Base-by-base conservation (phyloP, 805 yeast species). In the Wickerhamomyces queroliae region DNA sequence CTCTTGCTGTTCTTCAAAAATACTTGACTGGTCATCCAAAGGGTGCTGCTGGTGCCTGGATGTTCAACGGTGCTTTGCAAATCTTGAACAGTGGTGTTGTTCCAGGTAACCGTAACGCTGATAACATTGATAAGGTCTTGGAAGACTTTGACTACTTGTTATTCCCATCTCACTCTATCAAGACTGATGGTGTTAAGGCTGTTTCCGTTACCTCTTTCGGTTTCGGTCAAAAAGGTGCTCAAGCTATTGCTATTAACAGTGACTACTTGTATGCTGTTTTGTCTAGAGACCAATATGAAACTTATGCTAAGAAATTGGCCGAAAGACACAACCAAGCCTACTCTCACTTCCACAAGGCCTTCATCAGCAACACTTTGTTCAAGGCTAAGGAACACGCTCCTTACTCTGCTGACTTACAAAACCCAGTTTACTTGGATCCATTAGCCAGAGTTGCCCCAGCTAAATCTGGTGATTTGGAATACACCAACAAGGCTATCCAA, bases 41-140 rank as follows among this genome's bases (percentile, higher is more conserved):
- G 85, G 99, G 99, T 78, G 99, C 99, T 56, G 99, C 99, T 42
- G 99, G 97, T 76, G 98, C 99, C 43, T 93, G 99, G 99, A 93
- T 93, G 99, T 70, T 93, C 77, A 95, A 93, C 67, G 99, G 99
- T 68, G 96, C 88, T 42, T 70, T 93, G 52, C 99, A 93, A 73
- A 81, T 90, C 52, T 73, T 93, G 63, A 84, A 87, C 70, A 65
- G 85, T 56, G 98, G 99, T 67, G 59, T 90, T 56, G 95, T 93
- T 53, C 99, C 99, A 53, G 99, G 99, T 65, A 93, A 93, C 77
- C 80, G 97, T 68, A 95, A 93, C 59, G 99, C 99, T 49, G 99
- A 93, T 67, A 93, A 93, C 61, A 79, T 93, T 55, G 99, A 93
- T 67, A 73, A 78, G 58, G 60, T 73, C 18, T 73, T 93, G 61